Evolutionary conservation across 148 eudicot genomes (phyloP).

Genomic region (Rhododendron williamsianum): DNA sequence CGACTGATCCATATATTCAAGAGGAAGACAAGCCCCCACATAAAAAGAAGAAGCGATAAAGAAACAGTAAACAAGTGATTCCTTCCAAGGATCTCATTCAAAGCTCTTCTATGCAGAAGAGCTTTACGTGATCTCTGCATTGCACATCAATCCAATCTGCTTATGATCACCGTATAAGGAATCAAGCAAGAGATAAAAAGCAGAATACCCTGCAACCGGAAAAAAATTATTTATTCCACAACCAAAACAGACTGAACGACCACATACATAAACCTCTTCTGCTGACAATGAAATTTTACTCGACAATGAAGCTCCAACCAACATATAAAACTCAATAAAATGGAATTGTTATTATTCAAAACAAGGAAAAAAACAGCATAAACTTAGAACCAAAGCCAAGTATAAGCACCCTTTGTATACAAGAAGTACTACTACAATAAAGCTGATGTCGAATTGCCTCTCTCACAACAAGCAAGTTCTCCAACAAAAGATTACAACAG

Average conservation of each 20-base stretch:
- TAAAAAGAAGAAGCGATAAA: constrained; percentile 47
- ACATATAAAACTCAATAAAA: neutral
- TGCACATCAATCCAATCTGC: constrained; percentile 14
- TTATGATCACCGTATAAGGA: neutral
- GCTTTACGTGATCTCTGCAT: constrained; percentile 83
- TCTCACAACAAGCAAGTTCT: neutral
- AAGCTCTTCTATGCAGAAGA: constrained; percentile 81
- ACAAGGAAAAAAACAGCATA: neutral
- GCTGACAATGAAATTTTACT: neutral
- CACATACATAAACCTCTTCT: neutral
- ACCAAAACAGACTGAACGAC: neutral
- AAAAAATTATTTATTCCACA: neutral
- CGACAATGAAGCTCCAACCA: neutral
- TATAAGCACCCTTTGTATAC: neutral
- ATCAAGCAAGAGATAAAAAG: neutral
- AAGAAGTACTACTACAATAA: neutral
- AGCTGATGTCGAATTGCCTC: neutral
- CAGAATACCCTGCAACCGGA: constrained; percentile 2
- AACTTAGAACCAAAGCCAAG: constrained; percentile 9
- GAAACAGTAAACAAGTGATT: constrained; percentile 57
- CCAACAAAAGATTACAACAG: neutral
- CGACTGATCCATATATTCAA: constrained; percentile 65
- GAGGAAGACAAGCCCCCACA: constrained; percentile 78
- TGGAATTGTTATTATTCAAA: neutral
- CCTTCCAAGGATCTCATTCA: constrained; percentile 40